Conservation (phyloP, 2,329 filamentous ascomycete species). For the Graphilbum sp. region DNA sequence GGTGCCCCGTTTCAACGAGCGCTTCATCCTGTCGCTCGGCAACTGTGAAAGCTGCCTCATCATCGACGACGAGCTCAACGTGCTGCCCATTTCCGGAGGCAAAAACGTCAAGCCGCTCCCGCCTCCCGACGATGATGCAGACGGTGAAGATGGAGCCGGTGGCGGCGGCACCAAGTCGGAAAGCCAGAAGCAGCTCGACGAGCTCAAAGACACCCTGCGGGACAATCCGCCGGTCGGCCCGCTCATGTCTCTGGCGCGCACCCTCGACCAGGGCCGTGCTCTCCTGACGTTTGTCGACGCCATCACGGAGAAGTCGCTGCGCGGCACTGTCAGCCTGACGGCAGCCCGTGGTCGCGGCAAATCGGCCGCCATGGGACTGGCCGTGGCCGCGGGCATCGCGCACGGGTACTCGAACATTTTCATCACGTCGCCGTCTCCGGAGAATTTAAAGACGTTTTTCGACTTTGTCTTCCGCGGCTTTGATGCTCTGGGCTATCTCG, state of each 20-base stretch:
- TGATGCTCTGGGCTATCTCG: conserved; percentile 81
- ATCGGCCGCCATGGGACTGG: conserved; percentile 86
- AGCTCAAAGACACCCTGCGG: conserved; percentile 72
- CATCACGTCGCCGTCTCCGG: conserved; percentile 91
- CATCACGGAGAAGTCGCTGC: conserved; percentile 87
- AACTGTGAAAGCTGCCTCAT: conserved; percentile 89
- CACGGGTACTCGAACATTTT: conserved; percentile 99
- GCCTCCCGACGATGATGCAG: conserved; percentile 55
- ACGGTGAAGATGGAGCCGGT: conserved; percentile 45
- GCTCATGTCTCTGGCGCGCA: conserved; percentile 70
- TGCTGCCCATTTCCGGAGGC: conserved; percentile 88
- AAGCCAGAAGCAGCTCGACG: conserved; percentile 62
- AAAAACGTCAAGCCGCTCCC: conserved; percentile 76
- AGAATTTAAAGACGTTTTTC: conserved; percentile 96
- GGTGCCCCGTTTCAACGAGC: conserved; percentile 90
- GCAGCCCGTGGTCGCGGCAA: conserved; percentile 92
- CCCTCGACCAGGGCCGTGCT: conserved; percentile 90
- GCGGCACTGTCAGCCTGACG: conserved; percentile 84
- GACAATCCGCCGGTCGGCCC: conserved; percentile 79
- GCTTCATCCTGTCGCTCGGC: conserved; percentile 90
- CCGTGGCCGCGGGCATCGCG: conserved; percentile 83
- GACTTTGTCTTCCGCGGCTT: conserved; percentile 98
- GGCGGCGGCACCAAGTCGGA: conserved; percentile 40
- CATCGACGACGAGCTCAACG: conserved; percentile 94
- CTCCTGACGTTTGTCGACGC: conserved; percentile 94